Evolutionary conservation across 768 basidiomycete species (phyloP).

Genomic region (Tylopilus rubrobrunneus): DNA sequence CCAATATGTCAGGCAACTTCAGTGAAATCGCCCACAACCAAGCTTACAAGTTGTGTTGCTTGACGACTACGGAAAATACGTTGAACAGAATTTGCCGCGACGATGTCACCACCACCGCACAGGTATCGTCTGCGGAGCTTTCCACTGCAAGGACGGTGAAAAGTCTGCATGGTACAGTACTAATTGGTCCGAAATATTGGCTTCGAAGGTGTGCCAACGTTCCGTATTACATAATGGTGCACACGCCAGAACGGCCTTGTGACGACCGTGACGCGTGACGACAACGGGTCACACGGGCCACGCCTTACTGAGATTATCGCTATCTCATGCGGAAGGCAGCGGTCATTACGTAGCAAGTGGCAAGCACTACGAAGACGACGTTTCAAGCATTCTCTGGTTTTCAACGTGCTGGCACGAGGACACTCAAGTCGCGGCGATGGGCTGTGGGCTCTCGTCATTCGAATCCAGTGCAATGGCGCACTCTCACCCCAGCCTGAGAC

Average conservation of each 20-base stretch:
- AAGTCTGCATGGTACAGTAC: constrained; percentile 4
- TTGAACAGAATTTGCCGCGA: constrained; percentile 74
- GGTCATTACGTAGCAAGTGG: too few relatives aligned
- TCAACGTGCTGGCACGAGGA: too few relatives aligned
- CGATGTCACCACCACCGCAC: constrained; percentile 80
- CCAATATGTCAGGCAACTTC: background rate
- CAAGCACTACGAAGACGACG: too few relatives aligned
- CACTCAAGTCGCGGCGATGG: too few relatives aligned
- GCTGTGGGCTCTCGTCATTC: too few relatives aligned
- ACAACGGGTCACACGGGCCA: too few relatives aligned
- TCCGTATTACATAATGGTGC: background rate
- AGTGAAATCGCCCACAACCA: background rate
- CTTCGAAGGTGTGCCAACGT: background rate
- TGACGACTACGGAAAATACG: constrained; percentile 61
- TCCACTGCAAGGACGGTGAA: constrained; percentile 78
- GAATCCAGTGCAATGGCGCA: too few relatives aligned
- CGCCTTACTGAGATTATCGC: too few relatives aligned
- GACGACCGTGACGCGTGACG: too few relatives aligned
- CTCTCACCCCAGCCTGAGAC: too few relatives aligned
- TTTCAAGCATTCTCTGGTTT: too few relatives aligned
- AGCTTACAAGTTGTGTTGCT: constrained; percentile 65
- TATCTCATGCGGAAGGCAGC: too few relatives aligned
- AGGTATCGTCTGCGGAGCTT: constrained; percentile 92
- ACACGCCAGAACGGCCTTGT: background rate
- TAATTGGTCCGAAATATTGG: background rate